These are phyloP conservation scores for Claviceps sp. DNA, from an alignment of 2,329 filamentous ascomycete species.

Conservation along the genomic window DNA sequence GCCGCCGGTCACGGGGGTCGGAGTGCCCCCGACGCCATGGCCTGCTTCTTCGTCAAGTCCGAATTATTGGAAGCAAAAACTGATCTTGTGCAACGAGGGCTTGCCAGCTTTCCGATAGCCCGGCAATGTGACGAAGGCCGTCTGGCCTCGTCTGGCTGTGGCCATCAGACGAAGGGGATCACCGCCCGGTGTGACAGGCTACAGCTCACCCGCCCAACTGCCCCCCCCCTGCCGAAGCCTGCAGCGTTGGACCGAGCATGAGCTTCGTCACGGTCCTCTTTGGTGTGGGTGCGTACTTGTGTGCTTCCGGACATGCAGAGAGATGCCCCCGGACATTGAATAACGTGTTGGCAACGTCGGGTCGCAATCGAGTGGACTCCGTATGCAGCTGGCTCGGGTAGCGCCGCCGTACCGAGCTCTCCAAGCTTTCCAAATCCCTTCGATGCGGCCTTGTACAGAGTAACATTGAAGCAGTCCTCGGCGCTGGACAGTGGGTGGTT, in stretches of 20 bases:
- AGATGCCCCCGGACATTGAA: not conserved
- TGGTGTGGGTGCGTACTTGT: not conserved
- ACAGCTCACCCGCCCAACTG: not conserved
- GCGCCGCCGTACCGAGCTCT: conserved; percentile 6
- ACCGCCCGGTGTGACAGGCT: not conserved
- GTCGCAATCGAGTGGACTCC: not conserved
- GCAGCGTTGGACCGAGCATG: not conserved
- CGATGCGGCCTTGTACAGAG: not conserved
- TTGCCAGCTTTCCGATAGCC: not conserved
- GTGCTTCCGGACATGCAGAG: not conserved
- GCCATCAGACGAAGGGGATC: not conserved
- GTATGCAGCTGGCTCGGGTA: conserved; percentile 3
- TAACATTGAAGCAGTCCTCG: no score
- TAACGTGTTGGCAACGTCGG: not conserved
- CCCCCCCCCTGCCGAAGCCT: conserved; percentile 5
- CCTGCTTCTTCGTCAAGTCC: not conserved
- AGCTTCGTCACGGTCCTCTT: conserved; percentile 1
- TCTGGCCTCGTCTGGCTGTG: not conserved
- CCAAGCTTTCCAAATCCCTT: not conserved
- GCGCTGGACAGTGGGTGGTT: not conserved
- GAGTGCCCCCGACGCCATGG: not conserved
- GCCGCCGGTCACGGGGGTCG: not conserved
- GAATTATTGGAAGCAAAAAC: not conserved
- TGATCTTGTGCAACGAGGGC: not conserved
- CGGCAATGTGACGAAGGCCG: not conserved